Evolutionary conservation across 2,329 filamentous ascomycete species (phyloP).

Genomic region (Xylariaceae sp.): DNA sequence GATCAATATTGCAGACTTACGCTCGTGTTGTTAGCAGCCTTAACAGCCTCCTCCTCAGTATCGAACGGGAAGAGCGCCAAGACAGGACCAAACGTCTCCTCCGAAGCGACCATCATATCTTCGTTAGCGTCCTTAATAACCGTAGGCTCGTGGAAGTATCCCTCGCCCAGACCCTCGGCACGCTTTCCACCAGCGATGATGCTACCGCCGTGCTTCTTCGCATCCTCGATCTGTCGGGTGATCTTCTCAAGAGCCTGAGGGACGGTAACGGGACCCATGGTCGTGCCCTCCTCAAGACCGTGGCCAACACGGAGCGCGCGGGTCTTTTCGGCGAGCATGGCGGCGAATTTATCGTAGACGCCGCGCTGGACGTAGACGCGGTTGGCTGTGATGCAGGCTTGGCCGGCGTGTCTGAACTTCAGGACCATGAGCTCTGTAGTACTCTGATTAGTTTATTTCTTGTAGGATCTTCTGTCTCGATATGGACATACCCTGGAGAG

Average conservation of each 20-base stretch:
- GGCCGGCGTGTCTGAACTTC: conserved; percentile 68
- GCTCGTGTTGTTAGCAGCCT: conserved; percentile 61
- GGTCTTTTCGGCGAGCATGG: conserved; percentile 48
- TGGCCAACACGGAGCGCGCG: conserved; percentile 57
- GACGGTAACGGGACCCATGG: conserved; percentile 57
- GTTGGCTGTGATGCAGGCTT: conserved; percentile 67
- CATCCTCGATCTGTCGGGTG: conserved; percentile 57
- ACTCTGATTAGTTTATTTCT: not conserved
- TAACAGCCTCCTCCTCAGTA: conserved; percentile 5
- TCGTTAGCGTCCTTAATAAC: conserved; percentile 62
- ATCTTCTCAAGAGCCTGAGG: conserved; percentile 52
- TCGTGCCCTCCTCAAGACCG: conserved; percentile 48
- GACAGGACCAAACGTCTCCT: conserved; percentile 32
- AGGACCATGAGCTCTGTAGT: conserved; percentile 55
- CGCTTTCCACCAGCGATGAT: conserved; percentile 56
- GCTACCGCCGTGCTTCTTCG: conserved; percentile 56
- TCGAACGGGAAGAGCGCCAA: not conserved
- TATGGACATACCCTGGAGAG: conserved; percentile 41
- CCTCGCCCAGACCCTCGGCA: conserved; percentile 15
- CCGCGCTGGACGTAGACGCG: conserved; percentile 55
- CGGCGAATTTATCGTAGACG: conserved; percentile 57
- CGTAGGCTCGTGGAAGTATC: conserved; percentile 67
- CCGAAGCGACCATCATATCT: conserved; percentile 60
- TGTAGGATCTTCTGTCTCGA: conserved; percentile 37
- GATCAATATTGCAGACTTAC: not conserved